Conservation (phyloP, 805 yeast species). For the Suhomyces xylopsoci region DNA sequence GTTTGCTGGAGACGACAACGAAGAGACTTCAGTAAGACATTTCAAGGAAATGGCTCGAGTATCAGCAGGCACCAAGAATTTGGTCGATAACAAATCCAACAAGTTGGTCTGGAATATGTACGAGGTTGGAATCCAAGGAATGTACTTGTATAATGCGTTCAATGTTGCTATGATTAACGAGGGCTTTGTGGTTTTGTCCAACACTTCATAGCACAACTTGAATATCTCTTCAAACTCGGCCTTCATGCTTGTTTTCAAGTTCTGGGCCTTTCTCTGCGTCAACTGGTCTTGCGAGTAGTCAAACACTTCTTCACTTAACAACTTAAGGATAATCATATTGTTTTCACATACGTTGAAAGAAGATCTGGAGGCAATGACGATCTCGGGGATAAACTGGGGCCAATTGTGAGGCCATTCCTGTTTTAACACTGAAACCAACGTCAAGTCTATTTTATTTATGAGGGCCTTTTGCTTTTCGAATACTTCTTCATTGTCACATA, state of each 20-base stretch:
- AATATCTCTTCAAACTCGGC: constrained; percentile 92
- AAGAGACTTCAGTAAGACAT: constrained; percentile 88
- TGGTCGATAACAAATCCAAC: constrained; percentile 64
- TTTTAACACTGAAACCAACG: constrained; percentile 88
- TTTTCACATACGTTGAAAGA: constrained; percentile 95
- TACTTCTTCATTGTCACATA: constrained; percentile 78
- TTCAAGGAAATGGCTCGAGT: constrained; percentile 83
- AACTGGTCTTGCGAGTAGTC: constrained; percentile 93
- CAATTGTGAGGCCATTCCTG: constrained; percentile 99
- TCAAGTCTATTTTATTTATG: constrained; percentile 89
- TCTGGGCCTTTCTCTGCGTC: constrained; percentile 91
- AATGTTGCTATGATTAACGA: constrained; percentile 82
- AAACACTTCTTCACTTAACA: constrained; percentile 92
- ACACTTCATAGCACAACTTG: constrained; percentile 87
- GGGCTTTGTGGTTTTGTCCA: constrained; percentile 84
- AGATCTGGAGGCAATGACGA: constrained; percentile 78
- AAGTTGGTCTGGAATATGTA: constrained; percentile 87
- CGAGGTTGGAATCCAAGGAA: constrained; percentile 92
- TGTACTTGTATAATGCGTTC: constrained; percentile 74
- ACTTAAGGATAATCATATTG: constrained; percentile 87
- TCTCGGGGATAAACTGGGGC: constrained; percentile 96
- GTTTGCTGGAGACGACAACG: constrained; percentile 50
- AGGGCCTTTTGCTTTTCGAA: constrained; percentile 74
- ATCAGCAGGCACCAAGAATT: constrained; percentile 73
- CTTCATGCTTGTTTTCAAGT: constrained; percentile 77